Evolutionary conservation across 2,329 filamentous ascomycete species (phyloP).

Genomic region (Aspergillus fischeri): DNA sequence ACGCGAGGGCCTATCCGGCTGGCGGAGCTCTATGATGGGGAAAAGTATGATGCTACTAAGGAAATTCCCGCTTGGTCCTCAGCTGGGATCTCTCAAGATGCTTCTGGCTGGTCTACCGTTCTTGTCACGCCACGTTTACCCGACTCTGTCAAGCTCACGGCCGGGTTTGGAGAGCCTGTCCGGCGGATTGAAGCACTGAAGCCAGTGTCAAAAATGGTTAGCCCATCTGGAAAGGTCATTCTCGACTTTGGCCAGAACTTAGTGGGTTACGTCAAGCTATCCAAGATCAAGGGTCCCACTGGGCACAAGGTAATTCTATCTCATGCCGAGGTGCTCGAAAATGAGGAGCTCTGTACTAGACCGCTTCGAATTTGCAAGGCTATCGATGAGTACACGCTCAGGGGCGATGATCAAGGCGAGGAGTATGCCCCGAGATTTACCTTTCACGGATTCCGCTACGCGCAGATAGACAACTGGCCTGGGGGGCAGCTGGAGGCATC

Average conservation of each 20-base stretch:
- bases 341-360: constrained; percentile 24
- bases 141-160: constrained; percentile 31
- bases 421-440: constrained; percentile 44
- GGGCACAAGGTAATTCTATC: constrained; percentile 24
- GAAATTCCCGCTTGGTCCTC: constrained; percentile 28
- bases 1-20: constrained; percentile 8
- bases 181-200: constrained; percentile 30
- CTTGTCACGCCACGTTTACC: not conserved
- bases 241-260: constrained; percentile 59
- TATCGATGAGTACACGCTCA: constrained; percentile 8
- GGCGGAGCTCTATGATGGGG: constrained; percentile 50
- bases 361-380: constrained; percentile 31
- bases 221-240: constrained; percentile 45
- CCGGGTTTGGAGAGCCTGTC: constrained; percentile 45
- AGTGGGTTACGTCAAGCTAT: constrained; percentile 47
- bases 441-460: constrained; percentile 51
- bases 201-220: constrained; percentile 26
- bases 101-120: constrained; percentile 9
- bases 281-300: constrained; percentile 13
- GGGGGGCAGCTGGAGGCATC: constrained; percentile 13
- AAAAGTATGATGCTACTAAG: constrained; percentile 44
- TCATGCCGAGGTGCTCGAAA: constrained; percentile 50
- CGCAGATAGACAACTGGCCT: constrained; percentile 46
- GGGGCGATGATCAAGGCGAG: constrained; percentile 30
- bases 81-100: constrained; percentile 17